These are phyloP conservation scores for Penicillium oxalicum DNA, from an alignment of 2,329 filamentous ascomycete species.

Conservation along the genomic window DNA sequence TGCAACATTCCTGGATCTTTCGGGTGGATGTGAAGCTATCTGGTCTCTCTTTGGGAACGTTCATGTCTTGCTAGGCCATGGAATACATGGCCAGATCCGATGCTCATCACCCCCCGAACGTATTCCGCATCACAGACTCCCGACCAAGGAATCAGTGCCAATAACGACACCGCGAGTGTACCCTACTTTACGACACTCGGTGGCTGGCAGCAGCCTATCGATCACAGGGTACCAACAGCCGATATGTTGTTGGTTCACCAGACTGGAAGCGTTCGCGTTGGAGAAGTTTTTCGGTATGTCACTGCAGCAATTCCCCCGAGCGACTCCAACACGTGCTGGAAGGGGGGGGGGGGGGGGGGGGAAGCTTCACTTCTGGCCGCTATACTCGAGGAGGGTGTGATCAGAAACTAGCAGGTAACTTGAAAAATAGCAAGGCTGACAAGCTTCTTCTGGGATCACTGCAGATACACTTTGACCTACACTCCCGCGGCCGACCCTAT, in stretches of 20 bases:
- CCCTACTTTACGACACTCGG: slow-evolving; percentile 28
- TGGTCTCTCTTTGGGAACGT: too few species aligned
- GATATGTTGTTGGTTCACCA: slow-evolving; percentile 88
- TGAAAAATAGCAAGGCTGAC: slow-evolving; percentile 1
- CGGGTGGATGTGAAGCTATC: too few species aligned
- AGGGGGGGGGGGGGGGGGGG: background rate
- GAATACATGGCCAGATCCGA: slow-evolving; percentile 24
- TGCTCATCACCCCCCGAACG: slow-evolving; percentile 41
- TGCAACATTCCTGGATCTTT: too few species aligned
- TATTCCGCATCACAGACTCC: slow-evolving; percentile 38
- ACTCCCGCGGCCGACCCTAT: slow-evolving; percentile 84
- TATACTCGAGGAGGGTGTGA: background rate
- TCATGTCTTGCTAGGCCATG: slow-evolving; percentile 11
- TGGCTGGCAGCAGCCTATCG: slow-evolving; percentile 29
- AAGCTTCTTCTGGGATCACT: background rate
- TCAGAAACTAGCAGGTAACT: background rate
- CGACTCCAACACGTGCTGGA: background rate
- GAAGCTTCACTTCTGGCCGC: background rate
- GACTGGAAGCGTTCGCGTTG: slow-evolving; percentile 83
- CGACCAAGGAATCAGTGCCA: slow-evolving; percentile 23
- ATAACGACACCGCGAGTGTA: slow-evolving; percentile 16
- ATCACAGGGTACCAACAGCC: slow-evolving; percentile 18
- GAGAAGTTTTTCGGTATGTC: slow-evolving; percentile 78
- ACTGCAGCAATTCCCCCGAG: background rate
- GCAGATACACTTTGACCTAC: slow-evolving; percentile 76